phyloP scores from a whole-genome alignment of 2,329 filamentous ascomycete genomes.

The Pyrenophora tritici-repentis region DNA sequence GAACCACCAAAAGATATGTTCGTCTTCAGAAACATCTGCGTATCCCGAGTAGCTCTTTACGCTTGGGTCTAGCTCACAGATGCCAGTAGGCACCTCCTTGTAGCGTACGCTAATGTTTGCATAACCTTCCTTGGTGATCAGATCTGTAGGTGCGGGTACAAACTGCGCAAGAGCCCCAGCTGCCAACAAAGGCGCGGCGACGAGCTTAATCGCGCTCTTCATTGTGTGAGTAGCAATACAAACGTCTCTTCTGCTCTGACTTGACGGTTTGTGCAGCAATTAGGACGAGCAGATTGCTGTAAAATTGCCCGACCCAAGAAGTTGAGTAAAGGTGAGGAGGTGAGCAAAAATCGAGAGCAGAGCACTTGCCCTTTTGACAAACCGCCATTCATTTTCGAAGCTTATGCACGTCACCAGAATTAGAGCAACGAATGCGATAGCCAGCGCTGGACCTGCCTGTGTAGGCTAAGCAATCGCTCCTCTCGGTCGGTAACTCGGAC shows the following conservation, averaged over 20 bases:
- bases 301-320: too few relatives aligned
- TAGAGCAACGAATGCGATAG: neutral
- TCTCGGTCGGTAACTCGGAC: constrained; percentile 7
- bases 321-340: neutral
- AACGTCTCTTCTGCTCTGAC: neutral
- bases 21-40: constrained; percentile 56
- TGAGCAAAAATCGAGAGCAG: neutral
- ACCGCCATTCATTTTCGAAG: neutral
- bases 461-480: constrained; percentile 10
- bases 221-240: constrained; percentile 3
- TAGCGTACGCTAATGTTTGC: constrained; percentile 61
- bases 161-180: constrained; percentile 47
- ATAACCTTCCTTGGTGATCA: constrained; percentile 51
- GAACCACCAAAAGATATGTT: constrained; percentile 63
- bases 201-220: constrained; percentile 17
- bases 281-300: neutral
- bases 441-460: constrained; percentile 8
- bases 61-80: constrained; percentile 61
- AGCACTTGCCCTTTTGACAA: neutral
- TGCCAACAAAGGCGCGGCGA: constrained; percentile 24
- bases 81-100: constrained; percentile 60
- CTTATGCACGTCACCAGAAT: constrained; percentile 1
- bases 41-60: constrained; percentile 64
- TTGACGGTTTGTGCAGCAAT: neutral
- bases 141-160: constrained; percentile 51